Base-by-base conservation (phyloP, 208 protist species). In the Leishmania tarentolae region DNA sequence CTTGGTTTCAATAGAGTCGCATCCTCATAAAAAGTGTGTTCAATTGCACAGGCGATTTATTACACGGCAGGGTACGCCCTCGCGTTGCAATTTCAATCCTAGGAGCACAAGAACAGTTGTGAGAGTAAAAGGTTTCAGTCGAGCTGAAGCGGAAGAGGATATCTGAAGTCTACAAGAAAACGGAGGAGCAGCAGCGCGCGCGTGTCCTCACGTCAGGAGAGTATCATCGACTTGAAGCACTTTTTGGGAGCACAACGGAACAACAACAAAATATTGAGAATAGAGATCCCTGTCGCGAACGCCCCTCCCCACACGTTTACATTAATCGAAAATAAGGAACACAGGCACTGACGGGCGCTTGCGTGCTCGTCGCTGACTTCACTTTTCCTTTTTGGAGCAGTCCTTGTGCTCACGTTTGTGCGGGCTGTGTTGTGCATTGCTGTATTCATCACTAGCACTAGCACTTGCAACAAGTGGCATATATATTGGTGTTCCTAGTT, bases 401-500 rank as follows among this genome's bases (percentile, higher is more conserved):
- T 24, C 28, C 56, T 7, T n/a, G 61, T 40, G 61, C 61, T 15
- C 61, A 66, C 31, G 61, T 31, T 66, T 66, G 31, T 66, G 61
- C 31, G 31, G 31, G 28, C 21, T 40, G 61, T 66, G 61, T 66
- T 9, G n/a, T 13, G 61, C n/a, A 66, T 31, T 13, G 28, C 31
- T 66, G 31, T 37, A 37, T 31, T 17, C 56, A 3, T 61, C 56
- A 13, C 56, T 31, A 3, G 56, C 56, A 61, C 50, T 17, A 17
- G 56, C 5, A 61, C 56, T 0, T 61, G 56, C 31, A 50, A 73
- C 40, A 66, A 9, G 40, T 69, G 61, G 44, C 40, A 79, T 46
- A 79, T 71, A 79, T 71, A 31, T 52, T 21, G 24, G 24, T 74
- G 61, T n/a, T 66, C 57, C 46, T 68, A 19, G 17, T 15, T 71